Evolutionary conservation across 306 rosid species (phyloP).

Genomic region (Trifolium repens): DNA sequence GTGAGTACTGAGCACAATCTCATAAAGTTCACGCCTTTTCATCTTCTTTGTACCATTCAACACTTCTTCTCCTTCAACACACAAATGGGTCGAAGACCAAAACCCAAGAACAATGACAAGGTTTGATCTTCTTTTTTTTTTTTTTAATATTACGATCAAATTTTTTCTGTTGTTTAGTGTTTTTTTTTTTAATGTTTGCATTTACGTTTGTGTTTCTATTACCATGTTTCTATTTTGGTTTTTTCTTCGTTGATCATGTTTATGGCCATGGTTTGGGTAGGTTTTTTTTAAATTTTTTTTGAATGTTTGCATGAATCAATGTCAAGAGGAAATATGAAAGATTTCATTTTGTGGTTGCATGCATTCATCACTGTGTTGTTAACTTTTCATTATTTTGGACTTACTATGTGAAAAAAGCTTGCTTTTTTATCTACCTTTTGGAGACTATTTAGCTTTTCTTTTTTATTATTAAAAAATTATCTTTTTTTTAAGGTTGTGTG

Average conservation of each 20-base stretch:
- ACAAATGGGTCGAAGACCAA: background rate
- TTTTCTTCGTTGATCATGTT: background rate
- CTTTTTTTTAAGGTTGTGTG: background rate
- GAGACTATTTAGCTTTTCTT: background rate
- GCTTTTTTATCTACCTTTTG: background rate
- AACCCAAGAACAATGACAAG: background rate
- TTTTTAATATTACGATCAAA: too few species aligned
- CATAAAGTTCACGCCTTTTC: too few species aligned
- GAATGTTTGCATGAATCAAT: background rate
- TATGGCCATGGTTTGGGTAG: conserved; percentile 33
- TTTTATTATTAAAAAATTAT: too few species aligned
- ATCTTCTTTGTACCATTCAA: too few species aligned
- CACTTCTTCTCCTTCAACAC: background rate
- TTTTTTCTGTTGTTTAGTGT: background rate
- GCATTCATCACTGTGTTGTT: conserved; percentile 4
- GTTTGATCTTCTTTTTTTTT: background rate
- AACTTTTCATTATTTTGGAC: conserved; percentile 5
- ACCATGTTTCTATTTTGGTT: background rate
- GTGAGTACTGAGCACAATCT: too few species aligned
- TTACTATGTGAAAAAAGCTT: conserved; percentile 24
- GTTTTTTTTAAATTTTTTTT: conserved; percentile 24
- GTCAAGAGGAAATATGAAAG: background rate
- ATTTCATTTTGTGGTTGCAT: background rate
- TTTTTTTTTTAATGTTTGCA: conserved; percentile 1
- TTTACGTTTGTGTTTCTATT: background rate